A percentile compares a stretch with the other conserved stretches of the same genome.
Conservation (phyloP, 495 filamentous ascomycete species). For the Neurospora sp. region DNA sequence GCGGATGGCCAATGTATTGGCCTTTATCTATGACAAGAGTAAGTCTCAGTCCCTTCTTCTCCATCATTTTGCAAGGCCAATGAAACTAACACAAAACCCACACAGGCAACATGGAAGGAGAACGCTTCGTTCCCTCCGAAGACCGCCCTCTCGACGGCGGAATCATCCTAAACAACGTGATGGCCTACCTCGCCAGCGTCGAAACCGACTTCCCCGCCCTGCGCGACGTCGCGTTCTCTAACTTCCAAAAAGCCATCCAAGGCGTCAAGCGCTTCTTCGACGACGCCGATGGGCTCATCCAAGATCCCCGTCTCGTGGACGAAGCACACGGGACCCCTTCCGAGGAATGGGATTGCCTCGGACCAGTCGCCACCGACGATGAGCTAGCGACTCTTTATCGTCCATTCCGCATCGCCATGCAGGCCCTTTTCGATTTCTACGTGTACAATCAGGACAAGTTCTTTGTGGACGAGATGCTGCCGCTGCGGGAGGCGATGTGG, state of each 20-base stretch:
- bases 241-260: not conserved
- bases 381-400: not conserved
- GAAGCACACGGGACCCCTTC: not conserved
- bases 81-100: not conserved
- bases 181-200: not conserved
- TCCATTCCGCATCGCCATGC: not conserved
- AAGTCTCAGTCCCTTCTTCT: not conserved
- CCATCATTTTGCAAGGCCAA: not conserved
- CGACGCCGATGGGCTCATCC: not conserved
- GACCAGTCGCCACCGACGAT: not conserved
- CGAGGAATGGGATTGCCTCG: not conserved
- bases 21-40: constrained; percentile 17
- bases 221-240: not conserved
- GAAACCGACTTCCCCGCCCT: not conserved
- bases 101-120: not conserved
- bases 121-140: not conserved
- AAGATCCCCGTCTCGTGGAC: not conserved
- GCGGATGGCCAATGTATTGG: constrained; percentile 6
- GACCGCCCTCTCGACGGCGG: constrained; percentile 1
- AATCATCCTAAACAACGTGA: not conserved
- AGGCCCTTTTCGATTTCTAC: not conserved
- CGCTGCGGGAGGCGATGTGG: not conserved
- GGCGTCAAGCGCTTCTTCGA: not conserved
- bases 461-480: not conserved
- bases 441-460: not conserved